Evolutionary conservation across 345 rosid species (phyloP).

Genomic region (Eucalyptus decipiens): DNA sequence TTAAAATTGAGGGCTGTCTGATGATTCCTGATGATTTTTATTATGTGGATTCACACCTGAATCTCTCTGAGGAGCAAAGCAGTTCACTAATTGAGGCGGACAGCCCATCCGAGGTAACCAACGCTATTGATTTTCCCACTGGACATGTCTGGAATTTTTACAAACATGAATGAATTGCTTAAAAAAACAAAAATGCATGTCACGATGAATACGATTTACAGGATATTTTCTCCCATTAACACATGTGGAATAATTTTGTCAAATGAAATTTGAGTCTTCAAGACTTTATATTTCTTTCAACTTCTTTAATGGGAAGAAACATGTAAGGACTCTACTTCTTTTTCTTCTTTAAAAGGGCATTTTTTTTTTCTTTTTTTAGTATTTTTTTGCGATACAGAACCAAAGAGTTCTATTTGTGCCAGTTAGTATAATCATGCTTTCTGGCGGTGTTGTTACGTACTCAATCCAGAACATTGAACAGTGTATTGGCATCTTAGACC

Average conservation of each 20-base stretch:
- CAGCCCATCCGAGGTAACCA: too few relatives aligned
- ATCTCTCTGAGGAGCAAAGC: too few relatives aligned
- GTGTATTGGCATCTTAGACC: neutral
- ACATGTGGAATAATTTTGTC: neutral
- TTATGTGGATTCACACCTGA: too few relatives aligned
- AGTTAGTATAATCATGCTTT: neutral
- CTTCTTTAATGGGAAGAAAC: neutral
- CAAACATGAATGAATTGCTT: too few relatives aligned
- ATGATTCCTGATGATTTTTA: too few relatives aligned
- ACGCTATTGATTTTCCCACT: too few relatives aligned
- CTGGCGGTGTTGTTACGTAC: neutral
- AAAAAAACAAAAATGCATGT: too few relatives aligned
- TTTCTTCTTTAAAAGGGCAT: neutral
- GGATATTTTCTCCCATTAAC: neutral
- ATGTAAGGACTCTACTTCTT: neutral
- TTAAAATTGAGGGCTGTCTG: too few relatives aligned
- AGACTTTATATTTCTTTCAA: neutral
- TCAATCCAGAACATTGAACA: neutral
- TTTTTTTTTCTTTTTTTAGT: rapidly evolving
- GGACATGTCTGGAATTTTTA: too few relatives aligned
- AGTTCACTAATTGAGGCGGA: too few relatives aligned
- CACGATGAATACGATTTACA: neutral
- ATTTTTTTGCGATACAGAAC: neutral
- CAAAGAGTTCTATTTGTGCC: neutral
- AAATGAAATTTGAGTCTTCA: neutral